Percentiles rank a stretch among this genome's conserved stretches.
Evolutionary conservation across 768 basidiomycete genomes (phyloP).

Genomic region (Macrolepiota dolichaula): DNA sequence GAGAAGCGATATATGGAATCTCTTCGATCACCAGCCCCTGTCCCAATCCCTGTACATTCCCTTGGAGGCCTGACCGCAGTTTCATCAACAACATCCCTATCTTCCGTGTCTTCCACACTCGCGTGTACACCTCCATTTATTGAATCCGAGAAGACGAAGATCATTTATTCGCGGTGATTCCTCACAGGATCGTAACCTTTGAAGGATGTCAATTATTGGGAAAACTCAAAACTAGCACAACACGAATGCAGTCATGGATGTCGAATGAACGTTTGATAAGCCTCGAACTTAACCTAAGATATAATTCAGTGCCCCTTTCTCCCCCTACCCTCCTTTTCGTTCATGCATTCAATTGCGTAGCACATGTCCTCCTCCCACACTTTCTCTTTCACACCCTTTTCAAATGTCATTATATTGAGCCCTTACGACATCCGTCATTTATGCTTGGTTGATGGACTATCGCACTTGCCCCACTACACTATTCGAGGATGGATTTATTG

Average conservation of each 20-base stretch:
- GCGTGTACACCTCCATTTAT: slow-evolving; percentile 19
- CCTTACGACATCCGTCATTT: neutral
- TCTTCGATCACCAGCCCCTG: slow-evolving; percentile 17
- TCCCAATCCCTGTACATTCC: slow-evolving; percentile 9
- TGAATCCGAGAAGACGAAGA: slow-evolving; percentile 20
- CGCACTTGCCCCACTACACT: neutral
- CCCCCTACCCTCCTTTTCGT: neutral
- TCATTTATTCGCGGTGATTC: slow-evolving; percentile 11
- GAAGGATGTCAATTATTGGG: neutral
- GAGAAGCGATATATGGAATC: slow-evolving; percentile 22
- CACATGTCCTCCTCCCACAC: neutral
- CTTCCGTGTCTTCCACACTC: slow-evolving; percentile 23
- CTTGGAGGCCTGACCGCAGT: slow-evolving; percentile 22
- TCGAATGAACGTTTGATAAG: neutral
- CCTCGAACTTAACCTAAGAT: neutral
- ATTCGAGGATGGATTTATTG: neutral
- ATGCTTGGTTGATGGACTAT: neutral
- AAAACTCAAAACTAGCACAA: neutral
- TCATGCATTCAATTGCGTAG: neutral
- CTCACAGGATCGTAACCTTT: neutral
- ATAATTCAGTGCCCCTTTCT: neutral
- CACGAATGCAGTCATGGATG: neutral
- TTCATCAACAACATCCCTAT: slow-evolving; percentile 30
- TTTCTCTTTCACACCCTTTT: neutral
- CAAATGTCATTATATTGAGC: neutral